Base-by-base conservation (phyloP, 306 rosid genomes). In the Trichosanthes cucumerina region DNA sequence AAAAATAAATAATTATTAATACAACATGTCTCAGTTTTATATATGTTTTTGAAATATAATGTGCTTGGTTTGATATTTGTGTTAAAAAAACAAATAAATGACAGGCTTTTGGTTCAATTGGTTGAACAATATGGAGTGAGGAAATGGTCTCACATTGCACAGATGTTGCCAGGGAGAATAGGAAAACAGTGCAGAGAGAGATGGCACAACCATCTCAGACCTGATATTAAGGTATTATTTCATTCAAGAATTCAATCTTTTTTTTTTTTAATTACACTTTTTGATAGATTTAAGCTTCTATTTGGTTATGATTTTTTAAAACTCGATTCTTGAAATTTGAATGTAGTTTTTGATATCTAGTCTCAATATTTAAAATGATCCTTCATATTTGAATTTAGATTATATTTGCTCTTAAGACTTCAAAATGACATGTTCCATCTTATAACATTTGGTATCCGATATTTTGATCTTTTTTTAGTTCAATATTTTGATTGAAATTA, bases 161-260 rank as follows among this genome's bases (percentile, higher is more conserved):
- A 86, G 44, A 86, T 86, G 82, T 86, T 95, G 87, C 92, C 93
- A 39, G 97, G 97, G 66, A 91, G 99, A 83, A 95, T 92, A 58
- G 97, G 99, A 54, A 95, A 95, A 80, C 98, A 92, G 14, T 95
- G 98, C 79, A 89, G 98, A 85, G 97, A 95, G 81, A 83, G 98
- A 82, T 95, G 98, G 97, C 98, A 95, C 83, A 95, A 95, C 79
- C 98, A 95, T 82, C 89, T 95, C 63, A 86, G 90, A 79, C 99
- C 99, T 21, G 97, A 92, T 83, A 95, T 95, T 76, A 95, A 91
- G 97, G 99, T 95, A 72, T 14, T 95, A 72, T 14, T 66, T 41
- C 58, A 28, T 43, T 24, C 18, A 21, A 59, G 12, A 12, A 4
- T 26, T 26, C 1, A 56, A 9, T 56, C 28, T 26, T 9, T n/a